Percentiles rank a stretch among this genome's conserved stretches.
These are phyloP conservation scores for Syzygium grande DNA, from an alignment of 345 rosid genomes.

Conservation along the genomic window DNA sequence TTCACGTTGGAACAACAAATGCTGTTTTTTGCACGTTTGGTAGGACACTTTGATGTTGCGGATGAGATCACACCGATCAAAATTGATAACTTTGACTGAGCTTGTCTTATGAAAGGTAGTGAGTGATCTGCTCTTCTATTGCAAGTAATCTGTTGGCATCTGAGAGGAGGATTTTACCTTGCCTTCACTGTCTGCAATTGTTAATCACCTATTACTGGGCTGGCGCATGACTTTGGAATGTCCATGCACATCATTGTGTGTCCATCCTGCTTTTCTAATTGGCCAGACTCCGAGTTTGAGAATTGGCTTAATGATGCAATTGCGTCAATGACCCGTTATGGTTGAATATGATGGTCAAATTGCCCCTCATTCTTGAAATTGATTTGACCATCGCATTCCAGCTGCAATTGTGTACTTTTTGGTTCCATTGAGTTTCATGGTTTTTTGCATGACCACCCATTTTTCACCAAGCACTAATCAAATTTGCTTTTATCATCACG, in stretches of 20 bases:
- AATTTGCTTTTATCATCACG: background rate
- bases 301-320: background rate
- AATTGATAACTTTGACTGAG: slow-evolving; percentile 67
- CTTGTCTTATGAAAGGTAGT: background rate
- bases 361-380: background rate
- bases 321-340: background rate
- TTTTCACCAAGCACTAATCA: background rate
- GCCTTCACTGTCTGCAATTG: background rate
- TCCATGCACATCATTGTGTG: background rate
- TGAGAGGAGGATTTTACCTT: background rate
- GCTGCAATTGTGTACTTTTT: background rate
- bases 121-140: background rate
- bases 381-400: background rate
- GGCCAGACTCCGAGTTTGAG: background rate
- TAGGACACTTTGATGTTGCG: slow-evolving; percentile 67
- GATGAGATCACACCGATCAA: slow-evolving; percentile 66
- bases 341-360: background rate
- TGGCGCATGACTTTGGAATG: background rate
- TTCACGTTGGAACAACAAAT: slow-evolving; percentile 91
- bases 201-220: background rate
- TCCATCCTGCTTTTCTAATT: background rate
- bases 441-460: background rate
- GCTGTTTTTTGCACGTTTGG: slow-evolving; percentile 73
- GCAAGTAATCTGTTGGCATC: background rate
- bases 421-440: background rate